Base-by-base conservation (phyloP, 352 stramenopile species). In the Phytophthora europaea region DNA sequence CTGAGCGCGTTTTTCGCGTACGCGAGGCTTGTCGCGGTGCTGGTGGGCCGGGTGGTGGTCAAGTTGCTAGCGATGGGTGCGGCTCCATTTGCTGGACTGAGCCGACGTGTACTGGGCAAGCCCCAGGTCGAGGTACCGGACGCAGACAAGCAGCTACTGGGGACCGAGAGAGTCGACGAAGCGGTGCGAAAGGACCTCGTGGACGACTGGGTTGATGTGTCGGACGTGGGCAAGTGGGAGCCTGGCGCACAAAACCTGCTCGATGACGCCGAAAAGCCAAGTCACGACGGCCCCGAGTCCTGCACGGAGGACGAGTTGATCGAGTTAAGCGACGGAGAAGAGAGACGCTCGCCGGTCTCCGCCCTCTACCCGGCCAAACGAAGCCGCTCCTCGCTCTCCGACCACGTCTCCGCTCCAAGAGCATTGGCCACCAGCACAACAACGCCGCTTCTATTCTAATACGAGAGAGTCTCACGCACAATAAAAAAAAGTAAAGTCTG, bases 251-350 rank as follows among this genome's bases (percentile, higher is more conserved):
- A 40, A 7, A 36, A 79, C 33, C 26, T 82, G 31, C 71, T 82
- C 7, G 59, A 73, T 28, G 52, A 68, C 38, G 64, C 28, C 12
- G 18, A 22, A 12, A 67, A 67, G 33, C 55, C 2, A 66, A 18
- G 58, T 50, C 13, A 18, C 4, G 23, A 61, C 26, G 22, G 9
- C 4, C 61, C 16, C 8, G 51, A 52, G 10, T 73, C 65, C 18
- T 55, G 55, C 28, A 73, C 68, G n/a, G 79, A 84, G 54, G 78
- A 84, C 18, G 75, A 83, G 6, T 43, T 81, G 6, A 58, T 81
- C 16, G 80, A 87, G 45, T 13, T 83, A n/a, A 85, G 78, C 45
- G 78, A 85, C 60, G 72, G 65, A 33, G 78, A 85, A 67, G 78
- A 80, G n/a, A 23, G 13, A 54, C 8, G 61, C 15, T 38, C 33